Evolutionary conservation across 768 basidiomycete species (phyloP).

Genomic region (Favolaschia claudopus): DNA sequence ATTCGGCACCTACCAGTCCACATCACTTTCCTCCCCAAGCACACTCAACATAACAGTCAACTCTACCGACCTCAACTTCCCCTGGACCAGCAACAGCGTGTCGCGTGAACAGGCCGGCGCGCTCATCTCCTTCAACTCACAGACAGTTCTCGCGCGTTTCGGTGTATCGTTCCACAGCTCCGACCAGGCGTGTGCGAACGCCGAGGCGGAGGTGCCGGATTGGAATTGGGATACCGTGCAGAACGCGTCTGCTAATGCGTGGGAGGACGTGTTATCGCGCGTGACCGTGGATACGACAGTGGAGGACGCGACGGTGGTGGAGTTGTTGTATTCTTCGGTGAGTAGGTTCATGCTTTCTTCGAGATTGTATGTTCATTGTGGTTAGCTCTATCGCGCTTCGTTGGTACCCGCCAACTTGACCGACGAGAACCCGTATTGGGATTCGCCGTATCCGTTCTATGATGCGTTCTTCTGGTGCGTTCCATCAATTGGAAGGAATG

Average conservation of each 20-base stretch:
- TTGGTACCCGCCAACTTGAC: conserved; percentile 62
- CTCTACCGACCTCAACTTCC: conserved; percentile 43
- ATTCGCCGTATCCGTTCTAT: conserved; percentile 53
- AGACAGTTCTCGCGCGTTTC: conserved; percentile 56
- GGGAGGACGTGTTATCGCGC: conserved; percentile 53
- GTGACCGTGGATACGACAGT: conserved; percentile 40
- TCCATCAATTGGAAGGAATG: conserved; percentile 3
- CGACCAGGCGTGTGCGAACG: conserved; percentile 64
- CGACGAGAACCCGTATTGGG: conserved; percentile 60
- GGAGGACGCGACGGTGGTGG: conserved; percentile 51
- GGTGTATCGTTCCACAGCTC: conserved; percentile 63
- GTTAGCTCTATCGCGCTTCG: conserved; percentile 55
- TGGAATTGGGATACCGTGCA: conserved; percentile 56
- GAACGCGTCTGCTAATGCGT: conserved; percentile 43
- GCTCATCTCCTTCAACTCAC: conserved; percentile 46
- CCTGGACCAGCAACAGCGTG: conserved; percentile 45
- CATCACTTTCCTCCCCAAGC: conserved; percentile 39
- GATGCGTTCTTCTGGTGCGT: conserved; percentile 59
- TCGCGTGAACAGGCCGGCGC: conserved; percentile 53
- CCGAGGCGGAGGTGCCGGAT: conserved; percentile 58
- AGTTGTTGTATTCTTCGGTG: conserved; percentile 58
- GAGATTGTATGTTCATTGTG: neutral
- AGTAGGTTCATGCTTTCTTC: conserved; percentile 11
- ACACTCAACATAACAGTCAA: conserved; percentile 43
- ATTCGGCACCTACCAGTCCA: conserved; percentile 52